These are phyloP conservation scores for Pseudomassariella vexata DNA, from an alignment of 2,329 filamentous ascomycete species.

Conservation along the genomic window DNA sequence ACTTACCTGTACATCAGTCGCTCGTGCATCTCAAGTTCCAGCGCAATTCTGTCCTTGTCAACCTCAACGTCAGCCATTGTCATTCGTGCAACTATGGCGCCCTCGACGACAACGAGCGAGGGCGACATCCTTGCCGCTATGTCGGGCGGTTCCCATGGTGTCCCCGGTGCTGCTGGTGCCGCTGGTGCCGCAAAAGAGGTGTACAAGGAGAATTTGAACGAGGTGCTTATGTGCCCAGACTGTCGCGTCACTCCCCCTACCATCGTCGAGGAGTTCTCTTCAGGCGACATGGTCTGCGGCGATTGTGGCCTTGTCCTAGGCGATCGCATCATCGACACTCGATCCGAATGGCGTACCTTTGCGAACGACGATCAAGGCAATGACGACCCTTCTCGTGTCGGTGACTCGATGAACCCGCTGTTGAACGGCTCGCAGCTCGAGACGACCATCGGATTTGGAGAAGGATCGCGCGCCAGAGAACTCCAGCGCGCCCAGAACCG, in stretches of 20 bases:
- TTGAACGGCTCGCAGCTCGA: constrained; percentile 86
- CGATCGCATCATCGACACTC: constrained; percentile 87
- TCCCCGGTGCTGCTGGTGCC: too few species aligned
- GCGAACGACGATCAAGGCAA: constrained; percentile 96
- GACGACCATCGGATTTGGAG: constrained; percentile 80
- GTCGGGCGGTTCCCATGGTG: too few species aligned
- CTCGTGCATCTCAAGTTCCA: too few species aligned
- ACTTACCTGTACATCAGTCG: too few species aligned
- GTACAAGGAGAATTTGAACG: constrained; percentile 82
- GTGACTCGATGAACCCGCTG: constrained; percentile 85
- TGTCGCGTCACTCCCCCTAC: constrained; percentile 91
- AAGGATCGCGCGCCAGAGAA: constrained; percentile 60
- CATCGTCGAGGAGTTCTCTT: constrained; percentile 86
- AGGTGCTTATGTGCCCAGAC: constrained; percentile 80
- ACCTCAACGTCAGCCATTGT: too few species aligned
- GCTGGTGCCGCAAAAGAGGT: too few species aligned
- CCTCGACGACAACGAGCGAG: constrained; percentile 13
- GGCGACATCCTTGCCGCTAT: constrained; percentile 41
- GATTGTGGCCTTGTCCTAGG: constrained; percentile 88
- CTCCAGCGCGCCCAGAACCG: constrained; percentile 68
- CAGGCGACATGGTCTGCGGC: constrained; percentile 86
- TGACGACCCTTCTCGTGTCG: constrained; percentile 96
- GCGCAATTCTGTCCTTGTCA: too few species aligned
- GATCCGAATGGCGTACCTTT: constrained; percentile 98
- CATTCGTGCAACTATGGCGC: too few species aligned